Base-by-base conservation (phyloP, 805 yeast genomes). In the Kodamaea lidongshanica region DNA sequence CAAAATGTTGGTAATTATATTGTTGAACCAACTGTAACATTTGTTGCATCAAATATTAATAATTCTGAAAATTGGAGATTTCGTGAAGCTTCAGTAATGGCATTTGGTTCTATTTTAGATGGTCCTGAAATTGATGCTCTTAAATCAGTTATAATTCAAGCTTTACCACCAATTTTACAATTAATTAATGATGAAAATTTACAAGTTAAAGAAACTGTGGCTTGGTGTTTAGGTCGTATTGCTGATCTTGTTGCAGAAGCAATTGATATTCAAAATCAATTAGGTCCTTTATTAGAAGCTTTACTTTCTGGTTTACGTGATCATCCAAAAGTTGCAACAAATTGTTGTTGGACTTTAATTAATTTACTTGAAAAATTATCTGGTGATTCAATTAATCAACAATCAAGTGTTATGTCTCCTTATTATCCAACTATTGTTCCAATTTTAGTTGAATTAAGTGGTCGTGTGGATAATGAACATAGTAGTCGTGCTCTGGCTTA, bases 81-180 rank as follows among this genome's bases (percentile, higher is more conserved):
- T 33, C 79, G 95, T 47, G 98, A 92, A 61, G 97, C 97, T 15
- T 94, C 97, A 2, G 96, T 92, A 5, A 92, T 92, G 98, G 96
- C 98, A 0, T 92, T 92, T 54, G 98, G 98, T 19, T 87, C 96
- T 8, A 85, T 92, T 37, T 69, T 92, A 46, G 97, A 87, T 46
- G 98, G 98, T 12, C 96, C 96, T 17, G 88, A 83, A 40, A 72
- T 75, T 31, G 74, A 70, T 3, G 79, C 80, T 48, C 65, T 86
- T 46, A 73, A 73, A 29, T 58, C 60, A 6, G 69, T 87, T 31
- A 79, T 89, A 39, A 74, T 71, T 19, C 89, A 84, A 63, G 96
- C 97, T 3, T 65, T 92, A 39, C 73, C 72, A 19, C 86, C 96
- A 12, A 80, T 92, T 34, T 65, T 88, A 33, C 53, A 55, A 10